phyloP scores from a whole-genome alignment of 192 early-diverging fungal genomes.

The Chytriomyces sp. region DNA sequence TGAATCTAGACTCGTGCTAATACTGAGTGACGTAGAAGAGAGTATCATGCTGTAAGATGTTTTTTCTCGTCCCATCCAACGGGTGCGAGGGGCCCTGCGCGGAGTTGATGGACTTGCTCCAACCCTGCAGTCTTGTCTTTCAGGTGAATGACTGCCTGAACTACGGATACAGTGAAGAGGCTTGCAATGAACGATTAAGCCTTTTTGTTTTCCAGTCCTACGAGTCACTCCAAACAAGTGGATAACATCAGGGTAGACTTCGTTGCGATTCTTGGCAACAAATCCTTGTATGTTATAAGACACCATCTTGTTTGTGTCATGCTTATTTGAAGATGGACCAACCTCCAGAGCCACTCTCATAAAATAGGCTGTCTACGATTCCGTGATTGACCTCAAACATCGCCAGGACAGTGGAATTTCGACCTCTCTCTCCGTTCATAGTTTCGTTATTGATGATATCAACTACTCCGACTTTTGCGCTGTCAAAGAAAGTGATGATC shows the following conservation, averaged over 20 bases:
- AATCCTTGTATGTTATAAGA: constrained; percentile 70
- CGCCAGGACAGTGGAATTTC: constrained; percentile 22
- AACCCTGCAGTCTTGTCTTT: constrained; percentile 76
- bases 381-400: constrained; percentile 27
- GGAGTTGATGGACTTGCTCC: constrained; percentile 74
- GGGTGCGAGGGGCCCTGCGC: constrained; percentile 57
- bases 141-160: constrained; percentile 84
- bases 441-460: constrained; percentile 72
- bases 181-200: constrained; percentile 77
- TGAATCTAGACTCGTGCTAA: not conserved
- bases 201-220: constrained; percentile 51
- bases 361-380: constrained; percentile 11
- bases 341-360: constrained; percentile 39
- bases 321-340: constrained; percentile 74
- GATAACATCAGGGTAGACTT: constrained; percentile 81
- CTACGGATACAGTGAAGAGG: constrained; percentile 71
- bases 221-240: constrained; percentile 74
- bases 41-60: constrained; percentile 21
- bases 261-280: constrained; percentile 77
- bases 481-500: constrained; percentile 74
- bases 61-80: not conserved
- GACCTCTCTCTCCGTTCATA: constrained; percentile 19
- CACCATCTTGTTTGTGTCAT: constrained; percentile 72
- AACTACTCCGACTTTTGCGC: constrained; percentile 71
- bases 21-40: not conserved